These are phyloP conservation scores for Fusarium continuum DNA, from an alignment of 2,329 filamentous ascomycete genomes.

Conservation along the genomic window DNA sequence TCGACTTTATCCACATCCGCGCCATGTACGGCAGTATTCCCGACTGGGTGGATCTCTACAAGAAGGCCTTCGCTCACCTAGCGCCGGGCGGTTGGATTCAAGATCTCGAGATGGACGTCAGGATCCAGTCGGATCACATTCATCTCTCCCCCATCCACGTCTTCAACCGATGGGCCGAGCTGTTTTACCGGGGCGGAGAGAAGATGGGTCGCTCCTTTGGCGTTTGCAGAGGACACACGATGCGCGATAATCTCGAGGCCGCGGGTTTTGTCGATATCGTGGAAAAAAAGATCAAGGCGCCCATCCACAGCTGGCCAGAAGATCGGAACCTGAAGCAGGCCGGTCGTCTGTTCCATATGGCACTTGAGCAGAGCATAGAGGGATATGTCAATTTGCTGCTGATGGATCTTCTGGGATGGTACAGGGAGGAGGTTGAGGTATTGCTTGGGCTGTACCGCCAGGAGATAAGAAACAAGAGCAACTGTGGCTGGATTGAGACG, in stretches of 20 bases:
- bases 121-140: constrained; percentile 24
- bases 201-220: constrained; percentile 43
- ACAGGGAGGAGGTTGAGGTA: constrained; percentile 39
- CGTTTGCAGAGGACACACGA: constrained; percentile 24
- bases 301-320: constrained; percentile 55
- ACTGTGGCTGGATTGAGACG: constrained; percentile 25
- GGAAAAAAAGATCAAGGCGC: constrained; percentile 50
- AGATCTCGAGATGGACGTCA: constrained; percentile 42
- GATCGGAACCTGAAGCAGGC: constrained; percentile 54
- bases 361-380: constrained; percentile 44
- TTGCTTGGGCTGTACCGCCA: constrained; percentile 37
- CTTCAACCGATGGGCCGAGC: constrained; percentile 44
- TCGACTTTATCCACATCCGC: constrained; percentile 69
- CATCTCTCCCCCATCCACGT: constrained; percentile 29
- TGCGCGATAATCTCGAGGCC: constrained; percentile 35
- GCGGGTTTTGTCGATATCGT: constrained; percentile 50
- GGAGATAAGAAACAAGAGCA: constrained; percentile 24
- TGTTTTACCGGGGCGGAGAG: constrained; percentile 43
- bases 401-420: constrained; percentile 45
- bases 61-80: constrained; percentile 59
- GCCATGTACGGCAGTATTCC: constrained; percentile 64
- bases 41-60: constrained; percentile 65
- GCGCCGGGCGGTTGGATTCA: constrained; percentile 52
- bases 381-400: constrained; percentile 44
- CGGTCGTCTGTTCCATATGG: constrained; percentile 47